These are phyloP conservation scores for Xylaria sp. DNA, from an alignment of 2,329 filamentous ascomycete species.

Conservation along the genomic window DNA sequence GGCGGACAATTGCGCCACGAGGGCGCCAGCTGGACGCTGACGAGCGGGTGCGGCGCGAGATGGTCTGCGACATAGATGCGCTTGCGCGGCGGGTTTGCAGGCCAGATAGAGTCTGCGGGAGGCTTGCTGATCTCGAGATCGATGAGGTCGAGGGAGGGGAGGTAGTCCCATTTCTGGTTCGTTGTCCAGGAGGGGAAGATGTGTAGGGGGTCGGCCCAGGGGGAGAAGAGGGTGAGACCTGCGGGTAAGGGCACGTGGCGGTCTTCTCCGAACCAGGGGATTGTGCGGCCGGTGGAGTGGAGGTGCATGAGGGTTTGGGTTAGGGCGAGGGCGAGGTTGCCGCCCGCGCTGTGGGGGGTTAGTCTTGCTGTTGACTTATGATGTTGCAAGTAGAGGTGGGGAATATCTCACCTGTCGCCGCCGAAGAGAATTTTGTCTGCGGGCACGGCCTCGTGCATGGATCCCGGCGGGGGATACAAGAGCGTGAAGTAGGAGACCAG, in stretches of 20 bases:
- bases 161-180: conserved; percentile 58
- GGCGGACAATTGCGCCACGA: conserved; percentile 62
- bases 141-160: conserved; percentile 42
- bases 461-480: conserved; percentile 63
- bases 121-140: conserved; percentile 22
- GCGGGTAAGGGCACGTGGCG: conserved; percentile 61
- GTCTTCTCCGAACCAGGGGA: conserved; percentile 56
- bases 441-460: conserved; percentile 60
- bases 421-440: conserved; percentile 63
- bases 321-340: conserved; percentile 62
- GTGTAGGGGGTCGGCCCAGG: conserved; percentile 68
- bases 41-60: conserved; percentile 60
- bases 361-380: too few species aligned
- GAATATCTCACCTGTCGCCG: conserved; percentile 55
- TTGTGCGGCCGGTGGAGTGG: conserved; percentile 38
- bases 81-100: conserved; percentile 47
- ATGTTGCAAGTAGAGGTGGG: too few species aligned
- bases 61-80: conserved; percentile 52
- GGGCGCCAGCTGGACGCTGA: conserved; percentile 52
- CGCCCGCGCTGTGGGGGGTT: conserved; percentile 54
- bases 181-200: conserved; percentile 51
- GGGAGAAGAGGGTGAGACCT: conserved; percentile 56
- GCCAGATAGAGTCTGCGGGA: conserved; percentile 52
- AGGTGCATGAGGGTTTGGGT: conserved; percentile 65
- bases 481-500: conserved; percentile 67